Evolutionary conservation across 1,139 yeast species (phyloP), one percentile per base, ranked within the genome.

Genomic region (Pneumocystis carinii): DNA sequence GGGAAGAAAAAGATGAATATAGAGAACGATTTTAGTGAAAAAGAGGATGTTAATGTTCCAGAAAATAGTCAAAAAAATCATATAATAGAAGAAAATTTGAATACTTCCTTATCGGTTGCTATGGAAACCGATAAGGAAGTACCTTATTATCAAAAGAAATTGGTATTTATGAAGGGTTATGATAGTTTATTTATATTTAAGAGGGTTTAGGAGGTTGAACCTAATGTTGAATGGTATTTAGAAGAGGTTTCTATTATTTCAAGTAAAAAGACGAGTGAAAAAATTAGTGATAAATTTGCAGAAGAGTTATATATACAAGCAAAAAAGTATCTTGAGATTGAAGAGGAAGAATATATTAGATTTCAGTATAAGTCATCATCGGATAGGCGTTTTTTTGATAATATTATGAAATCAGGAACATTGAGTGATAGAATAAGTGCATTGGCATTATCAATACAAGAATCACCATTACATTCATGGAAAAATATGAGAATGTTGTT

Each of bases 341-440:
- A 92, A 67, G 90, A 89, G 72, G 80, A 82, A 66, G 72, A 79
- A 0, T 92, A 87, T 72, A 81, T 82, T 66, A 60, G 64, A 17
- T 96, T 88, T 72, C 87, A 88, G 72, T 81, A 89, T 55, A 82
- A 86, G 68, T 84, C 90, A 61, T 82, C 87, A 41, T 86, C 96
- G 1, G 96, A 90, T 74, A 85, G 83, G 73, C 87, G 86, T 79
- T 90, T 90, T 73, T 84, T 90, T 80, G 81, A 92, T 0, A 95
- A 92, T 74, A 86, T 92, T 68, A 80, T 92, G 71, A 80, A 90
- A 6, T 87, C 85, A 67, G 99, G 99, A 87, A 92, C 99, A 0
- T 79, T 92, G 69, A 86, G 84, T 70, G 99, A 92, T 85, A 90
- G 92, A 75, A 87, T 92, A 65, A 88, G 97, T 61, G 97, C 98